Conservation (phyloP, 768 basidiomycete species). For the Boletus vermiculosoides region DNA sequence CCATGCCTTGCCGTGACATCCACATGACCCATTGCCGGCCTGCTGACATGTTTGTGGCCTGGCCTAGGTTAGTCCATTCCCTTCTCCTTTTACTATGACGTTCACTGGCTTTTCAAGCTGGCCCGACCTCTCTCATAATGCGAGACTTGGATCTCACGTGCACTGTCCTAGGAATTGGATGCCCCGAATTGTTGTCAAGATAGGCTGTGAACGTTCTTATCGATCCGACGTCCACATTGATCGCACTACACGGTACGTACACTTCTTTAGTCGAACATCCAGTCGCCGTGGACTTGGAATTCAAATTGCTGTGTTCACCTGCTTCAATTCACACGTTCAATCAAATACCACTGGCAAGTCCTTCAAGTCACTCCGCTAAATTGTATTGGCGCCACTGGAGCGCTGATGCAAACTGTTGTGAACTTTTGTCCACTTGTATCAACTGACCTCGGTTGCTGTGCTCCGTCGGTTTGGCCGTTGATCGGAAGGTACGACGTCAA, state of each 20-base stretch:
- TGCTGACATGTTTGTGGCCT: background rate
- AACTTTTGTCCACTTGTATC: background rate
- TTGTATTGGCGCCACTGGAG: background rate
- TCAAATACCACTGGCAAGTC: conserved; percentile 8
- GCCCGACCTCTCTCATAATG: background rate
- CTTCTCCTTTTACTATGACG: background rate
- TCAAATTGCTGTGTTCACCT: conserved; percentile 11
- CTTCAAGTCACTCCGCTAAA: background rate
- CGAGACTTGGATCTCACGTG: background rate
- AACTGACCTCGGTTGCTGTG: conserved; percentile 15
- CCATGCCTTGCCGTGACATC: conserved; percentile 18
- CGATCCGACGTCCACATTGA: conserved; percentile 2
- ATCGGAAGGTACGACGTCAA: conserved; percentile 10
- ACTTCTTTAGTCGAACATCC: background rate
- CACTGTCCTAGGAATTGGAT: background rate
- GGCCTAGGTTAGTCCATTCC: background rate
- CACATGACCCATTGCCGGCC: conserved; percentile 2
- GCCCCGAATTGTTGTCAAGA: background rate
- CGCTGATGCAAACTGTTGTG: background rate
- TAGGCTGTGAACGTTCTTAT: conserved; percentile 5
- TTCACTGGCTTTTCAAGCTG: background rate
- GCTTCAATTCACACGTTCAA: conserved; percentile 13
- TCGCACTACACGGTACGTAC: conserved; percentile 8
- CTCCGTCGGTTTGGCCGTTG: conserved; percentile 12
- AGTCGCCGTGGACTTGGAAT: conserved; percentile 14